Evolutionary conservation across 768 basidiomycete species (phyloP), one percentile per base, ranked within the genome.

Genomic region (Naganishia vishniacii): DNA sequence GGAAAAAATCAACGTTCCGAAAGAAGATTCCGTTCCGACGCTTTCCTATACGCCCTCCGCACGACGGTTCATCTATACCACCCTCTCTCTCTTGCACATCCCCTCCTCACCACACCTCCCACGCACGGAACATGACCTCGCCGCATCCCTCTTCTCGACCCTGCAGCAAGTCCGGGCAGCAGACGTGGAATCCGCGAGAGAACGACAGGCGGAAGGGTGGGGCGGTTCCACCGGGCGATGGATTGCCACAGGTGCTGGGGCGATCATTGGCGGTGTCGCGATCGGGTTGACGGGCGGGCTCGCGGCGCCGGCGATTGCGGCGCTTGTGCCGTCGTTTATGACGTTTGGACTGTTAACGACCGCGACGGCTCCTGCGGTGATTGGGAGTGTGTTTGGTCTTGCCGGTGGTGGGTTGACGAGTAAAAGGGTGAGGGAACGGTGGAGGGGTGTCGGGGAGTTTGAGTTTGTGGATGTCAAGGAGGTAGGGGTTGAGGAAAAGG

Each of bases 221-320:
- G 79, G 79, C 16, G 79, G 79, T 1, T 67, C 70, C 26, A 69
- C 76, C 41, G 79, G 79, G 8, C 59, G 75, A 42, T 67, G 61
- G 62, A 61, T 72, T 41, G 78, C 79, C 2, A 80, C 79, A 0
- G 79, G 75, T 7, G 78, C 76, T 0, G 79, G 79, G 0, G 76
- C 78, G 5, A 70, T 78, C 3, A 74, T 74, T 3, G 79, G 79
- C 3, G 77, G 77, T 5, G 73, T 80, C 11, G 71, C 78, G 3
- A 72, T 80, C 23, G 79, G 79, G 11, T 68, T 80, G 2, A 80
- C 79, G 2, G 79, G 78, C 1, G 79, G 79, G 1, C 68, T 80
- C 0, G 79, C 79, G 5, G 79, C 79, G n/a, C 79, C 79, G 4
- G 77, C 78, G 0, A 77, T 80, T 28, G 72, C 77, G 3, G 78